Evolutionary conservation across 2,329 filamentous ascomycete species (phyloP), one percentile per base, ranked within the genome.

Genomic region (Diaporthe humulicola): DNA sequence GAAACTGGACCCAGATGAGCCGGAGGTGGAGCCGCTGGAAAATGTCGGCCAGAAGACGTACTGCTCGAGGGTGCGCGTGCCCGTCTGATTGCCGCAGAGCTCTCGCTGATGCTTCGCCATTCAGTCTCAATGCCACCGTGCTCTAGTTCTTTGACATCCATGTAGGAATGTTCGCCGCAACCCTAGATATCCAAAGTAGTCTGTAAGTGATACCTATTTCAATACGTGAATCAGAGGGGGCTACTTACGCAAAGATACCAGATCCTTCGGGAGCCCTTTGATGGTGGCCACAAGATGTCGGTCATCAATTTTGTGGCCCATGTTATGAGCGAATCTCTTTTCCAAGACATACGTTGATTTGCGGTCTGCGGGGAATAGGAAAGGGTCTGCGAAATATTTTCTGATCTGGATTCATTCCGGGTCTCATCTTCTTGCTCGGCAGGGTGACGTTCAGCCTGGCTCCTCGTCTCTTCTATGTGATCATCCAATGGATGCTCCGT

Each of bases 231-330:
- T 15, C 7, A 19, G 15, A 12, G 10, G 2, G 22, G 36, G 7
- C 2, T 28, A 67, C 61, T 30, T 25, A 67, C 61, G 48, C 61
- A 67, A 12, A 33, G 28, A 67, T 67, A 67, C 61, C 61, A 67
- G n/a, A 67, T 12, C 17, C 61, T 36, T 36, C n/a, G 17, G 30
- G 15, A 57, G 9, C 30, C 54, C 6, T 57, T 36, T 38, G 36
- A 45, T 33, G 60, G 36, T 19, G 60, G 60, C 60, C 60, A 64
- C 3, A 57, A 57, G 36, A 10, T 57, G 30, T 36, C 54, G 12
- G 30, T 57, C 38, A 19, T n/a, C 60, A 4, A 45, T 12, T 64
- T 42, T 28, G n/a, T n/a, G 15, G 28, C 7, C 42, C 61, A 45
- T 22, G 12, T 67, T 30, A 42, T 2, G 61, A 67, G 5, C 5